Percentiles rank a stretch among this genome's conserved stretches.
phyloP scores from a whole-genome alignment of 2,329 filamentous ascomycete genomes.

The Trichoderma simmonsii region DNA sequence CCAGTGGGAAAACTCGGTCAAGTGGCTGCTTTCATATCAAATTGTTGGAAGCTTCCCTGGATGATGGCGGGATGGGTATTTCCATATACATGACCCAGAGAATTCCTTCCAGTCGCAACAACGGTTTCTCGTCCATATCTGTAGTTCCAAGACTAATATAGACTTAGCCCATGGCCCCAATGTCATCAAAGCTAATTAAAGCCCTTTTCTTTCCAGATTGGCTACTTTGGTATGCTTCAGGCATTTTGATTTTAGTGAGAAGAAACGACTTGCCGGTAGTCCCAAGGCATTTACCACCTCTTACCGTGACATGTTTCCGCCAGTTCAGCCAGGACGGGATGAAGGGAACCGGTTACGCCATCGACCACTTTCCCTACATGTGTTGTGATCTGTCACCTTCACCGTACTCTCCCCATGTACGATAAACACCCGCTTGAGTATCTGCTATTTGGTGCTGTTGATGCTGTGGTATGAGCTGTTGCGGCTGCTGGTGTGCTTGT shows the following conservation, averaged over 20 bases:
- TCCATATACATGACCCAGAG: neutral
- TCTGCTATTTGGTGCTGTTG: constrained; percentile 32
- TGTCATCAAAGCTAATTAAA: neutral
- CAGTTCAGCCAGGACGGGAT: neutral
- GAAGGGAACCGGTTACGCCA: neutral
- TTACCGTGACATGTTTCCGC: neutral
- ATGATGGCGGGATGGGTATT: neutral
- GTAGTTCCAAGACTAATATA: neutral
- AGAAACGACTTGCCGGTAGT: neutral
- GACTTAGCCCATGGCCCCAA: neutral
- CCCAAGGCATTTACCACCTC: neutral
- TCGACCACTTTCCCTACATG: neutral
- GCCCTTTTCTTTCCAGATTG: neutral
- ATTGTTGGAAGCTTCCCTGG: neutral
- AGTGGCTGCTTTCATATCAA: neutral
- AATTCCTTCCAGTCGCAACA: neutral
- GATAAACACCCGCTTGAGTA: constrained; percentile 32
- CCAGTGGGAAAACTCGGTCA: neutral
- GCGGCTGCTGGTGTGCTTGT: neutral
- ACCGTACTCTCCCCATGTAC: neutral
- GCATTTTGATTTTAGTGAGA: constrained; percentile 1
- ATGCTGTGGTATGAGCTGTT: constrained; percentile 10
- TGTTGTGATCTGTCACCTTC: neutral
- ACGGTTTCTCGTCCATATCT: neutral
- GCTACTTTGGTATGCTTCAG: neutral